Percentiles rank a stretch among this genome's conserved stretches.
These are phyloP conservation scores for Coemansia sp. DNA, from an alignment of 192 early-diverging fungal species.

Conservation along the genomic window DNA sequence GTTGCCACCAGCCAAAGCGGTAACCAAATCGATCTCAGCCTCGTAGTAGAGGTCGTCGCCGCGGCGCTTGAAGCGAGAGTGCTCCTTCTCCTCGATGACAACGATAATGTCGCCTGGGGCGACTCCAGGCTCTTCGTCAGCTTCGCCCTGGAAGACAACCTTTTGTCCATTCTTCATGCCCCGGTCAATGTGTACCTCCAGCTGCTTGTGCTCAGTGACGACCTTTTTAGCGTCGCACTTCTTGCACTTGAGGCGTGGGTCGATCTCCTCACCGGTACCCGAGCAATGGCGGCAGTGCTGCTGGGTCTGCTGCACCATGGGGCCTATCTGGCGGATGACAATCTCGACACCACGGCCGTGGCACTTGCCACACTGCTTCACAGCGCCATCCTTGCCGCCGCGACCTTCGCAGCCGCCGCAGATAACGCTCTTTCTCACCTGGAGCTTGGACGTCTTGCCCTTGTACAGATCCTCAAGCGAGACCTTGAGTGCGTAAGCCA, in stretches of 20 bases:
- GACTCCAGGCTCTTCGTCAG: conserved; percentile 91
- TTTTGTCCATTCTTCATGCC: conserved; percentile 98
- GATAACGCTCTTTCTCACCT: conserved; percentile 91
- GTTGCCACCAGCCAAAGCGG: conserved; percentile 94
- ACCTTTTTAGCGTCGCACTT: conserved; percentile 90
- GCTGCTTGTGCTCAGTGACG: conserved; percentile 86
- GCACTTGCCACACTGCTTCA: conserved; percentile 81
- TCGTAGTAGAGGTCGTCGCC: conserved; percentile 92
- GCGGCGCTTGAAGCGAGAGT: conserved; percentile 90
- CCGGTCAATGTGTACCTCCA: conserved; percentile 97
- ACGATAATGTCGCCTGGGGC: conserved; percentile 99
- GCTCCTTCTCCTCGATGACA: conserved; percentile 93
- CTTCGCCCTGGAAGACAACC: conserved; percentile 94
- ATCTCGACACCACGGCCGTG: conserved; percentile 89
- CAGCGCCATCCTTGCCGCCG: conserved; percentile 95
- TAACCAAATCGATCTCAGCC: conserved; percentile 91
- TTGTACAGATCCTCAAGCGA: conserved; percentile 93
- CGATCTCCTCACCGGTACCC: conserved; percentile 90
- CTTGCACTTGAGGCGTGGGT: conserved; percentile 88
- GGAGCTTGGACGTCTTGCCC: conserved; percentile 93
- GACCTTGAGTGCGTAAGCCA: conserved; percentile 77
- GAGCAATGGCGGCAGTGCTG: conserved; percentile 90
- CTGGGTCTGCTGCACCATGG: conserved; percentile 99
- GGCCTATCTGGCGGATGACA: conserved; percentile 92
- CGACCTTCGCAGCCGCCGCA: conserved; percentile 91